phyloP scores from a whole-genome alignment of 139 green algal genomes.

The Ulvella scutata region DNA sequence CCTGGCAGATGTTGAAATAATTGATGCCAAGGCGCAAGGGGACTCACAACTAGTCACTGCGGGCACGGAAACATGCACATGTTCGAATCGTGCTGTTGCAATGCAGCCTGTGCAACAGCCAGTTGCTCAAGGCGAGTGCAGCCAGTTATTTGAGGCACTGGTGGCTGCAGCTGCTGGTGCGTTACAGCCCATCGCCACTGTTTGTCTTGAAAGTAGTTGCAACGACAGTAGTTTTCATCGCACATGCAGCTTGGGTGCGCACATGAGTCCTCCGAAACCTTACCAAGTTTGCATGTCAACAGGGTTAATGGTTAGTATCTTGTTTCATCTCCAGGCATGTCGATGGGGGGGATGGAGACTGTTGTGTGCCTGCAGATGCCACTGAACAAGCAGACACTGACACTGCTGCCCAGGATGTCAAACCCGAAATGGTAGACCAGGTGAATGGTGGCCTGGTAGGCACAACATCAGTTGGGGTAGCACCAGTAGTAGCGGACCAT shows the following conservation, averaged over 20 bases:
- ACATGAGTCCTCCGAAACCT: too few relatives aligned
- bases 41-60: slow-evolving; percentile 53
- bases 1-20: slow-evolving; percentile 88
- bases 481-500: background rate
- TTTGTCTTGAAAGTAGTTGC: too few relatives aligned
- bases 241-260: too few relatives aligned
- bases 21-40: slow-evolving; percentile 76
- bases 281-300: too few relatives aligned
- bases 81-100: slow-evolving; percentile 6
- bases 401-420: background rate
- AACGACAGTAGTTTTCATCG: too few relatives aligned
- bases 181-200: too few relatives aligned
- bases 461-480: background rate
- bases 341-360: too few relatives aligned
- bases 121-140: background rate
- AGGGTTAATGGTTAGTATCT: too few relatives aligned
- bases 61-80: slow-evolving; percentile 47
- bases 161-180: slow-evolving; percentile 55
- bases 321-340: too few relatives aligned
- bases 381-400: background rate
- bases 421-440: background rate
- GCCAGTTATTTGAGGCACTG: slow-evolving; percentile 64
- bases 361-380: background rate
- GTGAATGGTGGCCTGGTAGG: background rate
- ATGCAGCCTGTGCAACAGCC: slow-evolving; percentile 6